A percentile compares a stretch with the other conserved stretches of the same genome.
Evolutionary conservation across 2,329 filamentous ascomycete species (phyloP).

Genomic region (Didymella glomerata): DNA sequence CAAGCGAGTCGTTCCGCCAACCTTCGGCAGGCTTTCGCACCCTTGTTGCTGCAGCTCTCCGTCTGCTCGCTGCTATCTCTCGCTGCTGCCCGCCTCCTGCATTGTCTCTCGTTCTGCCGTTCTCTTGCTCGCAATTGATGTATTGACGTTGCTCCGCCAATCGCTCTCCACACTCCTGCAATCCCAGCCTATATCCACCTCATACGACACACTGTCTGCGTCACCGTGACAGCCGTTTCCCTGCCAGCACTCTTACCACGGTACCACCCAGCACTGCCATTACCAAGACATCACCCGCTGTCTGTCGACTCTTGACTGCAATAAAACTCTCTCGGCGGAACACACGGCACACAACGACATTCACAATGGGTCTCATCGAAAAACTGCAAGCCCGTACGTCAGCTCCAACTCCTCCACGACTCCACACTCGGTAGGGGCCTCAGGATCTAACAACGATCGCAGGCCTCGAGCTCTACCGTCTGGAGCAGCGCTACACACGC

Average conservation of each 20-base stretch:
- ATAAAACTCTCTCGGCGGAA: constrained; percentile 20
- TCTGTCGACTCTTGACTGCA: constrained; percentile 20
- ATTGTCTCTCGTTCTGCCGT: constrained; percentile 13
- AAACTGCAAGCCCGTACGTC: constrained; percentile 53
- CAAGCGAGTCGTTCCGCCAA: constrained; percentile 22
- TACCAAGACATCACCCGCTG: constrained; percentile 27
- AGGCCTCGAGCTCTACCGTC: constrained; percentile 87
- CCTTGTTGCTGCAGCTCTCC: constrained; percentile 15
- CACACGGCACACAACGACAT: constrained; percentile 15
- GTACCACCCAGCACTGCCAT: constrained; percentile 22
- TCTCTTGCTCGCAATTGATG: constrained; percentile 13
- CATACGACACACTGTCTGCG: constrained; percentile 31
- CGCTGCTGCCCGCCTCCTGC: constrained; percentile 16
- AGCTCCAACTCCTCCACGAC: constrained; percentile 11
- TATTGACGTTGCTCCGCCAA: constrained; percentile 12
- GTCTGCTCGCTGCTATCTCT: constrained; percentile 11
- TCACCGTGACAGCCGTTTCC: constrained; percentile 35
- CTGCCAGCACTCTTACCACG: constrained; percentile 21
- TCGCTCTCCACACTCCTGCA: constrained; percentile 6
- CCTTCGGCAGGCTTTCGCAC: constrained; percentile 13
- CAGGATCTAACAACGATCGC: constrained; percentile 16
- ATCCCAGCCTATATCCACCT: constrained; percentile 1
- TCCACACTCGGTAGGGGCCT: not conserved
- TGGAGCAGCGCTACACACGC: constrained; percentile 94
- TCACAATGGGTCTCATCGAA: constrained; percentile 51